Evolutionary conservation across 305 asterid genomes (phyloP).

Genomic region (Fraxinus velutina): DNA sequence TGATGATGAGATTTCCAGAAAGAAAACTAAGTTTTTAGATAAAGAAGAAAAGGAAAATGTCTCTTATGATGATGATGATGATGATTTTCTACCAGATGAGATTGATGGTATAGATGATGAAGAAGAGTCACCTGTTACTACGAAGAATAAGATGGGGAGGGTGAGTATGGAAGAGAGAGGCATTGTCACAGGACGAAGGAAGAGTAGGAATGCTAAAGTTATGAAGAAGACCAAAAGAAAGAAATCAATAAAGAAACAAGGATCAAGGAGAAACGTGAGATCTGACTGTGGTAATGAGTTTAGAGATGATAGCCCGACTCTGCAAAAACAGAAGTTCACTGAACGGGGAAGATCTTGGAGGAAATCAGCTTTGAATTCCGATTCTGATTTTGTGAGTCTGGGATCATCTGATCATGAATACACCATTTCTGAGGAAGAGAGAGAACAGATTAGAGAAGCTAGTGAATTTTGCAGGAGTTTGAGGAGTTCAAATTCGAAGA

Average conservation of each 20-base stretch:
- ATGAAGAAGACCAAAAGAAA: constrained; percentile 32
- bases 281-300: constrained; percentile 31
- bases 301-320: constrained; percentile 21
- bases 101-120: constrained; percentile 34
- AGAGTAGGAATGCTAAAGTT: constrained; percentile 34
- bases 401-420: constrained; percentile 68
- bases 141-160: not conserved
- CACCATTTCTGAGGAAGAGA: constrained; percentile 88
- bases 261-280: constrained; percentile 31
- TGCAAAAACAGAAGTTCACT: constrained; percentile 27
- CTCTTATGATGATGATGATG: constrained; percentile 42
- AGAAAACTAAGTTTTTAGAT: constrained; percentile 12
- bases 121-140: constrained; percentile 21
- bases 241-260: constrained; percentile 29
- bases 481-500: constrained; percentile 50
- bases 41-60: constrained; percentile 23
- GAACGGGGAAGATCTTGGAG: constrained; percentile 37
- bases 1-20: constrained; percentile 18
- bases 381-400: constrained; percentile 66
- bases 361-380: constrained; percentile 39
- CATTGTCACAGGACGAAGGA: not conserved
- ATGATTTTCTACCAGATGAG: constrained; percentile 45
- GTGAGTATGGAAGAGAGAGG: no score
- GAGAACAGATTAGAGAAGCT: constrained; percentile 74
- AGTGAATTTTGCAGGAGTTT: constrained; percentile 48